Percentiles rank a stretch among this genome's conserved stretches.
Conservation (phyloP, 2,329 filamentous ascomycete genomes). For the Ophiostoma sp. region DNA sequence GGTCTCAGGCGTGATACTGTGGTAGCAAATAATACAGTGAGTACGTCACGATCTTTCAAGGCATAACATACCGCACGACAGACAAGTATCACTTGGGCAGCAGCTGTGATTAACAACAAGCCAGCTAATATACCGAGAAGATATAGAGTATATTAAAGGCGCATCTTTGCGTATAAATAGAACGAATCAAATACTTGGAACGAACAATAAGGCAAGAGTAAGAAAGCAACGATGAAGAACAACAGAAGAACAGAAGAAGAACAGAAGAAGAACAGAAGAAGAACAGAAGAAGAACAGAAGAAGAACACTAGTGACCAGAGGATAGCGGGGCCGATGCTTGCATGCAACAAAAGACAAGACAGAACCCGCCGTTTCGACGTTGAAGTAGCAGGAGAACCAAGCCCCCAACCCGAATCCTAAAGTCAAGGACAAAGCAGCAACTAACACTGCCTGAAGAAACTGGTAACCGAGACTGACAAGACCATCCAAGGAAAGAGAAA, state of each 20-base stretch:
- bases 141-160: not conserved
- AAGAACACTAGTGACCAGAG: not conserved
- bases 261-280: not conserved
- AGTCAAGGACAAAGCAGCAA: too few species aligned
- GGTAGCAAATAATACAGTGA: too few species aligned
- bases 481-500: too few species aligned
- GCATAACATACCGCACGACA: too few species aligned
- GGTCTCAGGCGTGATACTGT: too few species aligned
- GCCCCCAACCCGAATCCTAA: not conserved
- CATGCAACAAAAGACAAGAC: constrained; percentile 3
- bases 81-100: too few species aligned
- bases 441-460: too few species aligned
- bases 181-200: too few species aligned
- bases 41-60: too few species aligned
- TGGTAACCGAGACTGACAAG: too few species aligned
- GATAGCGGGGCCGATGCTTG: not conserved
- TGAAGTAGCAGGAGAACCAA: not conserved
- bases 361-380: not conserved
- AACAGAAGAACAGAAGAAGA: not conserved
- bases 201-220: not conserved
- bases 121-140: too few species aligned
- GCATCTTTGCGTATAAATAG: not conserved
- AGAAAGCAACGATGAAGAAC: not conserved
- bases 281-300: not conserved
- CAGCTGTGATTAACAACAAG: not conserved